Percentiles rank a stretch among this genome's conserved stretches.
phyloP scores from a whole-genome alignment of 192 early-diverging fungal species.

The Gonapodya prolifera region DNA sequence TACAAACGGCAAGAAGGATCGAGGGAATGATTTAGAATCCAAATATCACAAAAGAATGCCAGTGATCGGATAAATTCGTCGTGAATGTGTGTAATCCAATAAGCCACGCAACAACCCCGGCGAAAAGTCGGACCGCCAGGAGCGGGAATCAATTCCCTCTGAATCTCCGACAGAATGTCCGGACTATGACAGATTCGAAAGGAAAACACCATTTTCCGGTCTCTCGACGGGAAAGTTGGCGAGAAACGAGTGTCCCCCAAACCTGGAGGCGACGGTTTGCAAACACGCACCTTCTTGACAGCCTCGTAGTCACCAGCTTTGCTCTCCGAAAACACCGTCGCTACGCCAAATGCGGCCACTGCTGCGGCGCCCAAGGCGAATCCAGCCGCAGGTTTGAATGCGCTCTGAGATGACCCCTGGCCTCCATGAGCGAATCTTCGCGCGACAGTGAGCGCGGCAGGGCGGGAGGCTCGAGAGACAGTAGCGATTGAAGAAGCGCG shows the following conservation, averaged over 20 bases:
- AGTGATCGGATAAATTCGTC: no score
- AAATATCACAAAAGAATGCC: no score
- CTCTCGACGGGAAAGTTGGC: no score
- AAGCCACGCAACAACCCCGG: no score
- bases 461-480: background rate
- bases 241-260: background rate
- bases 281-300: background rate
- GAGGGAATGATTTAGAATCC: no score
- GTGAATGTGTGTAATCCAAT: no score
- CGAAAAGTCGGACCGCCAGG: no score
- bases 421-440: background rate
- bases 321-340: background rate
- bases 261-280: background rate
- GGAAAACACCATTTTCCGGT: no score
- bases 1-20: no score
- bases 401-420: background rate
- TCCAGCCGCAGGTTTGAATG: background rate
- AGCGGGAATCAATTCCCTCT: no score
- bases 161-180: no score
- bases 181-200: no score
- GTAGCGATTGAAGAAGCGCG: background rate
- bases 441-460: background rate
- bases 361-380: background rate
- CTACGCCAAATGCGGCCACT: background rate
- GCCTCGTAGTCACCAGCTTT: slow-evolving; percentile 3